Evolutionary conservation across 2,329 filamentous ascomycete genomes (phyloP).

Genomic region (Colletotrichum scovillei): DNA sequence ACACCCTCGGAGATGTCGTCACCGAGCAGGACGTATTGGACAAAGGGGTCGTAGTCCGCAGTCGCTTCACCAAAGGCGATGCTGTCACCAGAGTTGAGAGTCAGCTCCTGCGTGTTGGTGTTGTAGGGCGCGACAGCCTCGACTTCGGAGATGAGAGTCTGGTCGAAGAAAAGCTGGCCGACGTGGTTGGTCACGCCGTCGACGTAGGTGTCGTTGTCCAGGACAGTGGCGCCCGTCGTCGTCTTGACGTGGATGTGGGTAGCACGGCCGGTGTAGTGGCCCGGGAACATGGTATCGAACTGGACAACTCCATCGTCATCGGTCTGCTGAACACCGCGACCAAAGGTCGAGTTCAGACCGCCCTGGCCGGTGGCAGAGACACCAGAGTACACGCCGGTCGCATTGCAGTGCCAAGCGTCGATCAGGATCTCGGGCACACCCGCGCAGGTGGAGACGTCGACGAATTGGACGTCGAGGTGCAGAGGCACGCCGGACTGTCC

Average conservation of each 20-base stretch:
- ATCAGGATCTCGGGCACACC: constrained; percentile 1
- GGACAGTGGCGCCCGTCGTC: background rate
- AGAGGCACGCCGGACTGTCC: constrained; percentile 1
- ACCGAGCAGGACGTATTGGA: constrained; percentile 63
- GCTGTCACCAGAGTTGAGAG: constrained; percentile 48
- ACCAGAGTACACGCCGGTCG: background rate
- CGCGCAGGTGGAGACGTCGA: constrained; percentile 9
- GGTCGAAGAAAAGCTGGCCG: constrained; percentile 3
- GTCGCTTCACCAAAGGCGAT: constrained; percentile 52
- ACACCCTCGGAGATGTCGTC: constrained; percentile 56
- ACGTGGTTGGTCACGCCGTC: background rate
- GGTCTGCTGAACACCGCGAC: constrained; percentile 50
- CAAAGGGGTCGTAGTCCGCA: constrained; percentile 56
- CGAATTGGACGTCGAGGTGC: constrained; percentile 9
- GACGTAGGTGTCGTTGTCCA: constrained; percentile 43
- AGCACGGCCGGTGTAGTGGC: constrained; percentile 56
- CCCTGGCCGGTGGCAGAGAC: background rate
- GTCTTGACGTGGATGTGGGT: constrained; percentile 57
- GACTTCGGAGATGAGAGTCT: background rate
- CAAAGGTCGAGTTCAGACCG: constrained; percentile 17
- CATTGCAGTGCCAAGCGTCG: constrained; percentile 6
- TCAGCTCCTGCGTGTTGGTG: background rate
- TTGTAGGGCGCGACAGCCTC: background rate
- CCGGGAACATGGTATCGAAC: constrained; percentile 56
- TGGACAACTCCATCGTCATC: constrained; percentile 53